Percentiles rank a stretch among this genome's conserved stretches.
These are phyloP conservation scores for Lentinula aciculospora DNA, from an alignment of 768 basidiomycete genomes.

Conservation along the genomic window DNA sequence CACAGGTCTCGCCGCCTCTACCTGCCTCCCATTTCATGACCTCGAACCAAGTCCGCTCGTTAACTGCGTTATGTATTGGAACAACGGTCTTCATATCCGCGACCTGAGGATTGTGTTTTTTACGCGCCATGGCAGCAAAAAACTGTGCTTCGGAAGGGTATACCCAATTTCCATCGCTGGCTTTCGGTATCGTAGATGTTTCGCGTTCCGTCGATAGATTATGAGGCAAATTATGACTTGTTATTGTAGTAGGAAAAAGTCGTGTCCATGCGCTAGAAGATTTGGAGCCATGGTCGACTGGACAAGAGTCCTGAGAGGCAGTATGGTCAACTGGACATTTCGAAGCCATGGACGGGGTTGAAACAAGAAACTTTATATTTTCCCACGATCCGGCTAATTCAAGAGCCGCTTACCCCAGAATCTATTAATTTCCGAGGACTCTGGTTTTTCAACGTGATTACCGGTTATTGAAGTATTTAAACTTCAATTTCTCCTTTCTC, in stretches of 20 bases:
- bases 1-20: slow-evolving; percentile 77
- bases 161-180: slow-evolving; percentile 77
- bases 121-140: slow-evolving; percentile 93
- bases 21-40: slow-evolving; percentile 79
- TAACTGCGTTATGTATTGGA: slow-evolving; percentile 98
- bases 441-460: neutral
- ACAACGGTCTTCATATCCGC: slow-evolving; percentile 95
- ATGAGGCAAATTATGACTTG: slow-evolving; percentile 15
- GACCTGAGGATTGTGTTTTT: slow-evolving; percentile 83
- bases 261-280: slow-evolving; percentile 35
- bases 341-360: slow-evolving; percentile 16
- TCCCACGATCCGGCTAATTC: neutral
- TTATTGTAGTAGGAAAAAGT: slow-evolving; percentile 30
- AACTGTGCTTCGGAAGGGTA: slow-evolving; percentile 99
- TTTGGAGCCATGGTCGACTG: slow-evolving; percentile 32
- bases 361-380: neutral
- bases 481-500: neutral
- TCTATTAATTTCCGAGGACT: neutral
- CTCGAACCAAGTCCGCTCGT: slow-evolving; percentile 88
- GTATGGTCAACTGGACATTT: slow-evolving; percentile 48
- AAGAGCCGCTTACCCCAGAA: neutral
- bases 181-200: slow-evolving; percentile 82
- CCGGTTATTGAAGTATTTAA: neutral
- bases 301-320: slow-evolving; percentile 24
- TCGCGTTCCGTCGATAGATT: slow-evolving; percentile 70